These are phyloP conservation scores for Hepatocystis sp. DNA, from an alignment of 169 alveolate genomes.

Conservation along the genomic window DNA sequence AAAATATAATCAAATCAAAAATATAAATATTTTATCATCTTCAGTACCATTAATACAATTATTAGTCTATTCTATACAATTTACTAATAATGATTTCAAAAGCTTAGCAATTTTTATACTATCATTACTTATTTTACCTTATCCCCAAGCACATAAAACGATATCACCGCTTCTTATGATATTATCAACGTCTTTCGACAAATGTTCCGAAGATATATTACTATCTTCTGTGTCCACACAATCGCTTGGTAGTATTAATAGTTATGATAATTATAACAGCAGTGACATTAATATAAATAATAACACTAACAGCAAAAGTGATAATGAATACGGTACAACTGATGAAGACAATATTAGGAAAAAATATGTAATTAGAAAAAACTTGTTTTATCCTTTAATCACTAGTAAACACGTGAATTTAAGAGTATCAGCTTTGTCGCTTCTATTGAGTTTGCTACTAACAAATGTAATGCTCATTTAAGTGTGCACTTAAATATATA, in stretches of 20 bases:
- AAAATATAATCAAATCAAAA: conserved; percentile 58
- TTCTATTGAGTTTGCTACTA: conserved; percentile 38
- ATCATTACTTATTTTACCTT: conserved; percentile 66
- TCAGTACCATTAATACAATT: conserved; percentile 49
- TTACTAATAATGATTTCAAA: conserved; percentile 40
- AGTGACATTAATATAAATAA: no score
- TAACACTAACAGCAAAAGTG: no score
- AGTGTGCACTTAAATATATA: background rate
- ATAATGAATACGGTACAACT: conserved; percentile 5
- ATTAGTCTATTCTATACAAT: conserved; percentile 36
- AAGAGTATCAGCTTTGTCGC: conserved; percentile 58
- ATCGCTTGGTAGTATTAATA: no score
- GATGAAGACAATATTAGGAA: conserved; percentile 10
- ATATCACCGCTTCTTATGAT: conserved; percentile 28
- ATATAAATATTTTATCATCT: conserved; percentile 48
- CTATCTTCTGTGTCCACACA: no score
- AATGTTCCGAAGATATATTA: conserved; percentile 48
- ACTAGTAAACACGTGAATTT: conserved; percentile 9
- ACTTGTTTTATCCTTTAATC: conserved; percentile 36
- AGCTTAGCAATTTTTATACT: conserved; percentile 49
- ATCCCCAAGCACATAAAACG: conserved; percentile 22
- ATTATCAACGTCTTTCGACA: conserved; percentile 58
- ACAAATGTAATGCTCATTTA: conserved; percentile 44
- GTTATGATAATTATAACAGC: no score
- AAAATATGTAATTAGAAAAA: conserved; percentile 50